Evolutionary conservation across 140 eudicot genomes (phyloP), one percentile per base, ranked within the genome.

Genomic region (Bidens hawaiensis): DNA sequence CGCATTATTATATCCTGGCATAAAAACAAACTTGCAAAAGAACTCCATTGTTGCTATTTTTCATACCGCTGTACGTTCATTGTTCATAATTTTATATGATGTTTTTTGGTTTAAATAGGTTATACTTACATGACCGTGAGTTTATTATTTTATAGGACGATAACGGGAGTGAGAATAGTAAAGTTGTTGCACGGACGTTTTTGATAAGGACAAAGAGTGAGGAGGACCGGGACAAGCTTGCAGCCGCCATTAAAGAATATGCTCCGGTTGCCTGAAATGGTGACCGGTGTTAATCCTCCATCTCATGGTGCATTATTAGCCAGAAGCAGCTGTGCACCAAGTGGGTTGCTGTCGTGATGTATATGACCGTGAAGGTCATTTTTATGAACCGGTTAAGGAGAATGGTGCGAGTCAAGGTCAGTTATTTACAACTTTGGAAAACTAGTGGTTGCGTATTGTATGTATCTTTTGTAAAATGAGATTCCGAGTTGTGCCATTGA

Each of bases 171-270:
- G 79, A 58, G 36, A 81, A 48, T 28, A 67, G 83, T 58, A 61
- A 40, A 14, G 94, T 76, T 48, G 90, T 83, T 53, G 90, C 95
- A n/a, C 85, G 94, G 28, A 94, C 95, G 0, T 88, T 81, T 73
- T 71, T 88, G 69, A 85, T 94, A 75, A 85, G 86, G 75, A 82
- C 93, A 13, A 94, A 77, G 76, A 78, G 60, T 9, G 80, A 56
- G 68, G 97, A 94, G 69, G 95, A 83, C 12, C 72, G 97, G 57
- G 82, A 94, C 79, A 88, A 94, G 66, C 84, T 94, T 54, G 99
- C 84, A 30, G 89, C 86, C 9, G 81, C 53, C 6, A 94, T 94
- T 59, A 69, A 84, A 68, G 95, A 94, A 43, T 76, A 94, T 26
- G 94, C 99, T 6, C 97, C 94, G 19, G 54, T 81, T 31, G 71